Base-by-base conservation (phyloP, 1,139 yeast species). In the Ogataea hybrid region DNA sequence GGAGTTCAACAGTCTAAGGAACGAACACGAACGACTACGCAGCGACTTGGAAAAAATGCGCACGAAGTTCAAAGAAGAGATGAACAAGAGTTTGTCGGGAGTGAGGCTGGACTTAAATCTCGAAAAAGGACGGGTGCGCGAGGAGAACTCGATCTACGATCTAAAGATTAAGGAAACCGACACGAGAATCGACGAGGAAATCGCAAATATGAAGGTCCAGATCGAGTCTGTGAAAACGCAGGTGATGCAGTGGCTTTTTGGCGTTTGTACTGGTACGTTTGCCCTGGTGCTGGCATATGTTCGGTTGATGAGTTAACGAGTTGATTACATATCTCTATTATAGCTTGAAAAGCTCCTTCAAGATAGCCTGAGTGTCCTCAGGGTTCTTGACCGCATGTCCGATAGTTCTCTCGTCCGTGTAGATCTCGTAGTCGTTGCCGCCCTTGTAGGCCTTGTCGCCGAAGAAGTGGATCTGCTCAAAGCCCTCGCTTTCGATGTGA, bases 361-460 rank as follows among this genome's bases (percentile, higher is more conserved):
- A 80, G 69, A 86, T 84, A 56, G 69, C 77, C 57, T 80, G 81
- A 57, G 99, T 92, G 66, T 94, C 98, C 35, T 69, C 84, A 52
- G 99, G 99, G 56, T 77, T 71, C 59, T 77, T 74, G 56, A 92
- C 97, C 47, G 97, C 80, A 63, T 94, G 97, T 56, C 98, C 99
- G 56, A 86, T 82, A 56, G 96, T 89, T 79, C 98, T 85, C 44
- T 75, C 69, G 67, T 94, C 98, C 57, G 67, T 73, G 75, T 84
- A 94, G 67, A 92, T 92, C 76, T 94, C 98, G 70, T 83, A 92
- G 73, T 92, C 99, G 71, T 92, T 92, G 71, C 99, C 98, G 62
- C 99, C 99, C 72, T 87, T 72, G 75, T 84, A 85, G 54, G 96
- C 78, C 79, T 92, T 92, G 77, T 92, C 99, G 70, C 99, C 98